Evolutionary conservation across 106 monocot species (phyloP), one percentile per base, ranked within the genome.

Genomic region (Allium sativum): DNA sequence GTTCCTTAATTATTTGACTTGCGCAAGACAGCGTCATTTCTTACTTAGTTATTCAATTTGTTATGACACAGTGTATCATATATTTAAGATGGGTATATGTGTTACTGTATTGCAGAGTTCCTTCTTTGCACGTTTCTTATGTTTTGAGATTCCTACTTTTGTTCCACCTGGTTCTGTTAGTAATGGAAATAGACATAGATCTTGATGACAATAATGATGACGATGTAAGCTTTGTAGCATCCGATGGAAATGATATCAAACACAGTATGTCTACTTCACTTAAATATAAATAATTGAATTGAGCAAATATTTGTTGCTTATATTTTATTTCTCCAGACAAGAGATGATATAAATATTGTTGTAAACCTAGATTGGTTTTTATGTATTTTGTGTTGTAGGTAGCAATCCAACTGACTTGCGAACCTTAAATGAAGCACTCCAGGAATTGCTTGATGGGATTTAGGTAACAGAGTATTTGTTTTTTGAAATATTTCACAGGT

Each of bases 41-140:
- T n/a, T n/a, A n/a, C n/a, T n/a, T n/a, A n/a, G n/a, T n/a, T n/a
- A n/a, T 66, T 9, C 9, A 18, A 66, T 9, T 57, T 55, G 18
- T 22, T 0, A 14, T 40, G 22, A 12, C 48, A n/a, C 4, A 14
- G 61, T 40, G 16, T 48, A 31, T 64, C 64, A 18, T 44, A 10
- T 51, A 16, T 8, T 16, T 18, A 69, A 19, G 51, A 53, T 70
- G 20, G 51, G 11, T 48, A 50, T 67, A 17, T 46, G 55, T 63
- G 2, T 65, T 18, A 44, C 59, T 59, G 42, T 69, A 14, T 40
- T 59, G 41, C 63, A 98, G 98, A 98, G 98, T 74, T 98, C 98
- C 18, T 98, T 98, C 62, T 92, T 98, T 85, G 98, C 98, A 67
- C 98, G 92, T 92, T 98, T 98, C 59, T 88, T 98, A 92, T 98